These are phyloP conservation scores for Penicillium sp. DNA, from an alignment of 2,329 filamentous ascomycete species.

Conservation along the genomic window DNA sequence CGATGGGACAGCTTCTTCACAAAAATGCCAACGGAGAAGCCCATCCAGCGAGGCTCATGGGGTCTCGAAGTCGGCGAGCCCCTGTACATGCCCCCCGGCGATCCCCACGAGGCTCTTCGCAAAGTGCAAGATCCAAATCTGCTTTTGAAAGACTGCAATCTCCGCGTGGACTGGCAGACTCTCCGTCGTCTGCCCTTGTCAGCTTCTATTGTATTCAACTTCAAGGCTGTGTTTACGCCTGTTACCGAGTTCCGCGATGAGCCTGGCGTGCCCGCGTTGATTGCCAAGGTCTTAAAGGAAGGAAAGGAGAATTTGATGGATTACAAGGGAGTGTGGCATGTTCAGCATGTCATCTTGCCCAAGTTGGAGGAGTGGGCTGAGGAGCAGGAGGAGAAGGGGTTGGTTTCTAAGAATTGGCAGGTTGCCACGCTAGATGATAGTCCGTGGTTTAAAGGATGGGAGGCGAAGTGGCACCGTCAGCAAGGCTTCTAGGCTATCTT, in stretches of 20 bases:
- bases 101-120: constrained; percentile 65
- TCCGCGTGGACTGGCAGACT: constrained; percentile 89
- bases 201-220: constrained; percentile 78
- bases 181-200: constrained; percentile 76
- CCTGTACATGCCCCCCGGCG: constrained; percentile 70
- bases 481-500: constrained; percentile 57
- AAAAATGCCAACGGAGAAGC: constrained; percentile 70
- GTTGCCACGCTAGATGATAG: constrained; percentile 70
- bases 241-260: constrained; percentile 70
- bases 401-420: constrained; percentile 65
- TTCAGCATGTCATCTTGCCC: constrained; percentile 71
- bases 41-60: constrained; percentile 85
- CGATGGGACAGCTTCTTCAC: constrained; percentile 66
- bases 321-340: constrained; percentile 82
- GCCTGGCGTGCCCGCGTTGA: constrained; percentile 68
- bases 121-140: constrained; percentile 60
- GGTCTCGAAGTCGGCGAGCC: constrained; percentile 74
- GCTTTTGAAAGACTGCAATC: constrained; percentile 59
- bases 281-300: constrained; percentile 68
- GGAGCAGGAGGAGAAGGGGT: constrained; percentile 66
- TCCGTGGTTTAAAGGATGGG: constrained; percentile 76
- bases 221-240: constrained; percentile 82
- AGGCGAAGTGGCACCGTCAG: constrained; percentile 68
- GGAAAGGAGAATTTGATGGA: constrained; percentile 71
- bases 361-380: constrained; percentile 62